phyloP scores from a whole-genome alignment of 1,284 basidiomycete species.

The Trametes versicolor region DNA sequence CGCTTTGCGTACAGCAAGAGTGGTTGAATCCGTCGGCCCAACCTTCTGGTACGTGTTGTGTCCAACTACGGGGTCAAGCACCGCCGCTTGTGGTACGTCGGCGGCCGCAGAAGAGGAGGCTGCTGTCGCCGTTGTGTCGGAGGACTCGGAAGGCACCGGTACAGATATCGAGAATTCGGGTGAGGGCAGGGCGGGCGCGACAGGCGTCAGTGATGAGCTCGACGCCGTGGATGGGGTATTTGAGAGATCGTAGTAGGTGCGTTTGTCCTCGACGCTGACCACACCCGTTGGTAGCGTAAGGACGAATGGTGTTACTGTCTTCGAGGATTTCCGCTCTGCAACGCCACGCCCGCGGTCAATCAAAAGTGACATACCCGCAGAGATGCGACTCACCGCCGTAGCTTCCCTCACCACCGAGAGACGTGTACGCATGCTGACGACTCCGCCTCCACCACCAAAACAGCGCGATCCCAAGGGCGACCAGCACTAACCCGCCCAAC shows the following conservation, averaged over 20 bases:
- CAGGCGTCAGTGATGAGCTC: no score
- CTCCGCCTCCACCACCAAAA: conserved; percentile 23
- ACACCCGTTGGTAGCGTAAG: background rate
- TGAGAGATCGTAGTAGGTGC: background rate
- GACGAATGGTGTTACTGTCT: conserved; percentile 7
- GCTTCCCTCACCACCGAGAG: background rate
- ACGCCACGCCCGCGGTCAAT: background rate
- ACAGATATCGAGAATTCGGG: background rate
- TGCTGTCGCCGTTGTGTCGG: conserved; percentile 1
- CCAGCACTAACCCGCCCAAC: conserved; percentile 11
- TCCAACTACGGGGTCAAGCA: background rate
- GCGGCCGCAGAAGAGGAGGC: background rate
- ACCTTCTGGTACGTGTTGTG: conserved; percentile 6
- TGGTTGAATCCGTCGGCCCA: background rate
- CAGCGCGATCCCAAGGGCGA: background rate
- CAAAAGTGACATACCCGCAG: background rate
- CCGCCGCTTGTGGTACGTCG: background rate
- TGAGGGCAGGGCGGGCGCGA: background rate
- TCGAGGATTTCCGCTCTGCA: background rate
- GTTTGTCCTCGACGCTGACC: conserved; percentile 1
- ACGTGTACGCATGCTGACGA: conserved; percentile 16
- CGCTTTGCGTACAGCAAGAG: background rate
- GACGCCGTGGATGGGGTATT: no score
- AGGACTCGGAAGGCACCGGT: background rate
- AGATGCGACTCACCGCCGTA: conserved; percentile 4